Evolutionary conservation across 73 alveolate species (phyloP).

Genomic region (Stentor coeruleus): DNA sequence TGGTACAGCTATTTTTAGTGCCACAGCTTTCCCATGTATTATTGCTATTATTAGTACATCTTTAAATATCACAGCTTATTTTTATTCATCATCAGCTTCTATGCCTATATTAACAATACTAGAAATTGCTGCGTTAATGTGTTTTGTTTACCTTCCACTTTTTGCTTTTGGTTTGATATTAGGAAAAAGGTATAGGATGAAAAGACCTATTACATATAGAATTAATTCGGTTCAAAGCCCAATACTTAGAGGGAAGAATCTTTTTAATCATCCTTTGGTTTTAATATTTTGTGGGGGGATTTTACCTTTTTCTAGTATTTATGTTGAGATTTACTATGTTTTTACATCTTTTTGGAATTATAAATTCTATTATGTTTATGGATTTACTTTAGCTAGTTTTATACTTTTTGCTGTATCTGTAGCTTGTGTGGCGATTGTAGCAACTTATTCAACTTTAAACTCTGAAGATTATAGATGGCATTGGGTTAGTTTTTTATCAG

Average conservation of each 20-base stretch:
- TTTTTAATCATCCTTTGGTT: background rate
- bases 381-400: constrained; percentile 5
- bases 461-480: constrained; percentile 32
- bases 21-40: background rate
- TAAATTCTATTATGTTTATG: constrained; percentile 28
- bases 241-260: constrained; percentile 14
- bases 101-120: constrained; percentile 14
- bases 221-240: background rate
- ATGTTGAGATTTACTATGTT: constrained; percentile 19
- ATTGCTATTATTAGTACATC: background rate
- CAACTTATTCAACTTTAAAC: constrained; percentile 11
- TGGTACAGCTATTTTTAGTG: constrained; percentile 22
- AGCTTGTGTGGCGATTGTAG: constrained; percentile 23
- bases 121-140: background rate
- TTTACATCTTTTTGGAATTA: constrained; percentile 26
- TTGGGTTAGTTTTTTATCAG: constrained; percentile 9
- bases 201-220: background rate
- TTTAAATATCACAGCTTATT: background rate
- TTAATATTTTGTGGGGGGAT: constrained; percentile 8
- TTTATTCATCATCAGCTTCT: constrained; percentile 5
- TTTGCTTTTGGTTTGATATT: constrained; percentile 5
- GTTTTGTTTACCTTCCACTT: constrained; percentile 19
- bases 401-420: background rate
- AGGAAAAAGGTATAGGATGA: background rate
- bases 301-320: background rate